Evolutionary conservation across 805 yeast genomes (phyloP), one percentile per base, ranked within the genome.

Genomic region (Citeromyces matritensis): DNA sequence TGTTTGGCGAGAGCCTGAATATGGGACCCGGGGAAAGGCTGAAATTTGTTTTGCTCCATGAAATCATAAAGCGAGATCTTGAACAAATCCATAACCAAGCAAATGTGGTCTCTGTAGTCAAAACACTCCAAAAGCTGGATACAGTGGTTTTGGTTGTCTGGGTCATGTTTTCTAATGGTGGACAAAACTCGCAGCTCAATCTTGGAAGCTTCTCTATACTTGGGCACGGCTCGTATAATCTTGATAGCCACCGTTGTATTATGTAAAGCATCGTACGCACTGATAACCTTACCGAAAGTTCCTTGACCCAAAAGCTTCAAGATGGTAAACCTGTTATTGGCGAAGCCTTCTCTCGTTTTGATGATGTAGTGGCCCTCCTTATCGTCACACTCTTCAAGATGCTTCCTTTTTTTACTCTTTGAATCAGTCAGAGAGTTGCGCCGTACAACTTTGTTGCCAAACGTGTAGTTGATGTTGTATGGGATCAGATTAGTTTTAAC

Each of bases 1-100:
- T 91, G 99, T 47, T 76, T 73, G 14, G 93, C 77, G 37, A 91
- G 74, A 3, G 84, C 80, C 55, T 83, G 95, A 25, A 88, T 77
- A 42, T 91, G 99, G 5, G 81, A 69, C 0, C 95, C 94, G 0
- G 97, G 96, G 51, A 86, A 91, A n/a, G 95, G 82, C 26, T 76
- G 66, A 47, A 81, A 83, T 35, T 70, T 70, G 53, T 88, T 91
- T 30, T 69, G 64, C 40, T 85, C 86, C 68, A 85, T 62, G 42
- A 88, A 91, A 53, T 91, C 98, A 53, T 79, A 91, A 4, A 91
- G 66, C 4, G 94, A 79, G 33, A 78, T 77, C 41, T 85, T 85
- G 37, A 83, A 62, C 30, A 88, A 59, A 44, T 86, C 94, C 1
- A 96, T 86, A 2, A 91, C 93, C 34, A 91, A 73, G 58, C 96